Conservation (phyloP, 768 basidiomycete species). For the Pulveroboletus sp. region DNA sequence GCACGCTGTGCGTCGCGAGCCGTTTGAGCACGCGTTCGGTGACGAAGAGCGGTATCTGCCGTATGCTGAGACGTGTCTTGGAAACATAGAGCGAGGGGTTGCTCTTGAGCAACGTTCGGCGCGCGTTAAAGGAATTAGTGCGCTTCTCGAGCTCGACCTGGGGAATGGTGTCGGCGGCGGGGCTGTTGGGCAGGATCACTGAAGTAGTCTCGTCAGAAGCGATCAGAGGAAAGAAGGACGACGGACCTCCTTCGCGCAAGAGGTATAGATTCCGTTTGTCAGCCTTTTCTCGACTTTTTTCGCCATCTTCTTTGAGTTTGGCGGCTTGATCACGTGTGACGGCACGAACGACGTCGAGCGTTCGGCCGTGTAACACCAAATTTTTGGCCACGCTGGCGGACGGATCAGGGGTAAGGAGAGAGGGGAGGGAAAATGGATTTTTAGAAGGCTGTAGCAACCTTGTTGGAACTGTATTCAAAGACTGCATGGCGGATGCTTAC, state of each 20-base stretch:
- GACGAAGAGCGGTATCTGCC: constrained; percentile 87
- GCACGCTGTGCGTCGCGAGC: constrained; percentile 77
- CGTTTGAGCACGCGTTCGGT: constrained; percentile 89
- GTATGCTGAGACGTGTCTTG: constrained; percentile 88
- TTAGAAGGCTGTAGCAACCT: constrained; percentile 48
- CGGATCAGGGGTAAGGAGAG: constrained; percentile 92
- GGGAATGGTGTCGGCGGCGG: constrained; percentile 69
- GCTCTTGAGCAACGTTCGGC: constrained; percentile 76
- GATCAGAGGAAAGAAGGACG: background rate
- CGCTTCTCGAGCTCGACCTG: constrained; percentile 83
- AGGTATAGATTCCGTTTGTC: constrained; percentile 97
- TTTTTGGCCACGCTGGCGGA: constrained; percentile 78
- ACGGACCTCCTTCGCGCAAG: constrained; percentile 88
- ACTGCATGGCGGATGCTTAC: constrained; percentile 25
- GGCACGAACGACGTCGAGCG: constrained; percentile 86
- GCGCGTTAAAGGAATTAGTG: constrained; percentile 79
- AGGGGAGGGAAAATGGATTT: constrained; percentile 85
- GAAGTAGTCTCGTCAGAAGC: background rate
- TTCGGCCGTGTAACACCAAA: constrained; percentile 88
- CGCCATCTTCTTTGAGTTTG: constrained; percentile 85
- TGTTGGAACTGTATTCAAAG: background rate
- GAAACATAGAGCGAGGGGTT: constrained; percentile 96
- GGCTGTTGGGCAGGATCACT: constrained; percentile 91
- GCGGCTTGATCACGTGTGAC: constrained; percentile 88
- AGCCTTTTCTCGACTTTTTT: constrained; percentile 79